Percentiles rank a stretch among this genome's conserved stretches.
Conservation (phyloP, 345 rosid genomes). For the Syzygium aqueum region DNA sequence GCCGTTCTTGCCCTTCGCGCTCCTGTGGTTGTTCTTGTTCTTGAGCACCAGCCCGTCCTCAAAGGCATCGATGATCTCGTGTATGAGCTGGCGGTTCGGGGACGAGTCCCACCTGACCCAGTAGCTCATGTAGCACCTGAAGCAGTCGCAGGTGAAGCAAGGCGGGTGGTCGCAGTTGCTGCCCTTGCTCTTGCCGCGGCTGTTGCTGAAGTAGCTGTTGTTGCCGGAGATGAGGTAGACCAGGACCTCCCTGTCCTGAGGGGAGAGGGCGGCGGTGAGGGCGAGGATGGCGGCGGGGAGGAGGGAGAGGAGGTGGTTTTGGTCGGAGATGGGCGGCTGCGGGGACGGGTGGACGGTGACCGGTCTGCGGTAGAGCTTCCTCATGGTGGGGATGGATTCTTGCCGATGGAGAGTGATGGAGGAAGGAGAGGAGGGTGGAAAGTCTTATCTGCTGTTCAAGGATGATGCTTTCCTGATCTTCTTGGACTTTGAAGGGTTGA, state of each 20-base stretch:
- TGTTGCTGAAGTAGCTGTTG: background rate
- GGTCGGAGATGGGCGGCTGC: conserved; percentile 18
- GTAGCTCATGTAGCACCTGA: conserved; percentile 67
- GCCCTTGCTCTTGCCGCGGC: background rate
- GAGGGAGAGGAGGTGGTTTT: conserved; percentile 23
- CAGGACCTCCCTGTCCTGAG: conserved; percentile 38
- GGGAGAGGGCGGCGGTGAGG: conserved; percentile 53
- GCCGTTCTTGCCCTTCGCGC: conserved; percentile 16
- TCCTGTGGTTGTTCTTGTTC: conserved; percentile 3
- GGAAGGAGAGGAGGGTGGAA: background rate
- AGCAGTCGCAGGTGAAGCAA: conserved; percentile 59
- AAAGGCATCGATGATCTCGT: conserved; percentile 65
- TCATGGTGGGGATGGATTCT: conserved; percentile 23
- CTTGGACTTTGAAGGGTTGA: background rate
- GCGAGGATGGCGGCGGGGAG: conserved; percentile 71
- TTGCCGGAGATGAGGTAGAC: conserved; percentile 35
- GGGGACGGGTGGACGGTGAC: conserved; percentile 61
- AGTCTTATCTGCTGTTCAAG: background rate
- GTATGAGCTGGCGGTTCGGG: conserved; percentile 70
- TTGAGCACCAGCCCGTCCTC: conserved; percentile 38
- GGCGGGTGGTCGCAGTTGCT: conserved; percentile 31
- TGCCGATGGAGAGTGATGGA: background rate
- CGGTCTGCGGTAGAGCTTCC: conserved; percentile 56
- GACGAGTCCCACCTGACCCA: conserved; percentile 87
- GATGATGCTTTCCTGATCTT: background rate